Percentiles rank a stretch among this genome's conserved stretches.
Conservation (phyloP, 2,329 filamentous ascomycete genomes). For the Colletotrichum sp. region DNA sequence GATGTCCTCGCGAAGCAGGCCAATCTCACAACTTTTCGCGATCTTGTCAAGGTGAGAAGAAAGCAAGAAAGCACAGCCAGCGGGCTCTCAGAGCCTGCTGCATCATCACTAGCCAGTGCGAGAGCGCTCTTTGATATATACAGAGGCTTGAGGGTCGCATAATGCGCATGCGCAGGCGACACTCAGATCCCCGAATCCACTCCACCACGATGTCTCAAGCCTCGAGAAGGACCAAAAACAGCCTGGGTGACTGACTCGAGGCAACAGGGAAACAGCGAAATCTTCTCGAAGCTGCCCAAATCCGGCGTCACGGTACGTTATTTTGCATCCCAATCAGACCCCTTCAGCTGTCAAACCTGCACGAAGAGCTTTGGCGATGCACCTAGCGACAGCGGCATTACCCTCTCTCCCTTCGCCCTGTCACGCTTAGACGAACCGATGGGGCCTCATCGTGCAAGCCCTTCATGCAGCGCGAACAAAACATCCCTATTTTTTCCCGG, state of each 20-base stretch:
- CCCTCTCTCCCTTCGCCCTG: background rate
- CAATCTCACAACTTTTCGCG: constrained; percentile 49
- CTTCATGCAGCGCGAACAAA: background rate
- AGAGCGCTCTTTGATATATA: background rate
- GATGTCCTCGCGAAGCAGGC: constrained; percentile 42
- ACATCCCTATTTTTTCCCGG: background rate
- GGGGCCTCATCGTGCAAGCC: background rate
- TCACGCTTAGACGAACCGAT: background rate
- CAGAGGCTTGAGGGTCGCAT: background rate
- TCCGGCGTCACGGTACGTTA: constrained; percentile 48
- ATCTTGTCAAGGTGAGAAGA: constrained; percentile 44
- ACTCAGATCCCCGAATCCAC: background rate
- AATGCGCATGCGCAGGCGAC: background rate
- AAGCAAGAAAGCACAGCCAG: background rate
- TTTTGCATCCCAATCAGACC: background rate
- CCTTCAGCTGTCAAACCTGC: background rate
- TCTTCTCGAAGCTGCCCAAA: constrained; percentile 48
- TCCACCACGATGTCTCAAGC: background rate
- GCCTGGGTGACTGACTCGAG: background rate
- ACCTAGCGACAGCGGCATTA: background rate
- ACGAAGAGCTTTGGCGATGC: background rate
- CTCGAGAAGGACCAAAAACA: background rate
- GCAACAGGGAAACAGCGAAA: constrained; percentile 44
- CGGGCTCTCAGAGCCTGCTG: background rate
- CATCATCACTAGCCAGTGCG: background rate